Conservation (phyloP, 495 filamentous ascomycete species). For the Penicillium ucsense region DNA sequence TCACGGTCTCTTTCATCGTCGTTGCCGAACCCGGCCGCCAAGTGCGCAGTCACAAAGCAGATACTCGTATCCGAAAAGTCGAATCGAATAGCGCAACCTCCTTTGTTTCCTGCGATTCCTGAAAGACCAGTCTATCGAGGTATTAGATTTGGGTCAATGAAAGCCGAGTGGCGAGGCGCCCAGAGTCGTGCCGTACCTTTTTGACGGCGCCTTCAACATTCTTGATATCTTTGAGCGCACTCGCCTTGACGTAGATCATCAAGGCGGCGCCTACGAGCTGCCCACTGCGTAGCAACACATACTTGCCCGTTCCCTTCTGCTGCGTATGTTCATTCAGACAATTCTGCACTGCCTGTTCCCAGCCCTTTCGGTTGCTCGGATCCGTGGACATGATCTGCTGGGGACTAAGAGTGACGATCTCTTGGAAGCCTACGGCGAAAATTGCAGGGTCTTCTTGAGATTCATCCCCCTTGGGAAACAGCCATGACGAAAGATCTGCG, state of each 20-base stretch:
- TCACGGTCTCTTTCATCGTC: constrained; percentile 93
- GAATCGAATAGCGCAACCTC: constrained; percentile 91
- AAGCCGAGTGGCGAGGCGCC: not conserved
- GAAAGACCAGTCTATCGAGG: constrained; percentile 71
- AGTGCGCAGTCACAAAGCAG: constrained; percentile 93
- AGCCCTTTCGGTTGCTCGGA: constrained; percentile 70
- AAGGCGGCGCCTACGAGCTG: constrained; percentile 92
- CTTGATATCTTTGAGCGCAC: constrained; percentile 69
- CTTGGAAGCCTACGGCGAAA: constrained; percentile 86
- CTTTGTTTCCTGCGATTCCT: constrained; percentile 96
- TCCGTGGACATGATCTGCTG: constrained; percentile 99
- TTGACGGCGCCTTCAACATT: constrained; percentile 94
- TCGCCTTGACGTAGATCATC: constrained; percentile 78
- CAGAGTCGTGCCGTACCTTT: constrained; percentile 43
- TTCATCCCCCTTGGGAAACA: constrained; percentile 50
- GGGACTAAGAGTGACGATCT: constrained; percentile 92
- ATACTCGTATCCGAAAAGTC: constrained; percentile 89
- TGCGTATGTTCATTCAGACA: constrained; percentile 65
- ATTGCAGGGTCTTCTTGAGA: constrained; percentile 39
- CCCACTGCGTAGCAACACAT: constrained; percentile 81
- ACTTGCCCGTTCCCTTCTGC: constrained; percentile 55
- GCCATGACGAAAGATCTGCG: constrained; percentile 76
- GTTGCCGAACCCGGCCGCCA: constrained; percentile 94
- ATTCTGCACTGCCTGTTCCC: constrained; percentile 72
- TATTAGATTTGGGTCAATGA: constrained; percentile 5